Evolutionary conservation across 352 stramenopile genomes (phyloP), one percentile per base, ranked within the genome.

Genomic region (Globisporangium rhizosaccharum): DNA sequence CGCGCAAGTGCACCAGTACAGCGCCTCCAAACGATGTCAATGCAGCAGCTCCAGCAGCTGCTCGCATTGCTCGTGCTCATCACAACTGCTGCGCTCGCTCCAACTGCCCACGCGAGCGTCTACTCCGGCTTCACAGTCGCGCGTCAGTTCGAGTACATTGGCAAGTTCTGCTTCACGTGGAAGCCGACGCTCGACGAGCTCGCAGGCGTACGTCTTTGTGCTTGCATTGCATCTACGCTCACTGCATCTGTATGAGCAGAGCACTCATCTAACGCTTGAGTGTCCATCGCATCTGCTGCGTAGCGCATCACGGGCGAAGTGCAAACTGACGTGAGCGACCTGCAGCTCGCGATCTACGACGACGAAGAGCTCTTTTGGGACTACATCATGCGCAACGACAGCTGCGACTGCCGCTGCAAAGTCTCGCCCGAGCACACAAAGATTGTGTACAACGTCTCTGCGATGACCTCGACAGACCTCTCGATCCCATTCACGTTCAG

Each of bases 131-230:
- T 87, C 59, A 76, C 77, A 5, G 68, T 90, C 23, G 76, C 73
- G 45, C 69, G 73, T 11, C 79, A 93, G 68, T 91, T 88, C 66
- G 72, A 88, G 57, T 90, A 84, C 64, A 69, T 90, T 37, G 82
- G 79, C 72, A 90, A 90, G 67, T 93, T 91, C 68, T 91, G 81
- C 68, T 93, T 90, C 73, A 78, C 73, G 15, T 91, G 67, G 63
- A 75, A 65, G 51, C 64, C 68, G n/a, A 80, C 70, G 30, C 68
- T 91, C 30, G 61, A 82, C 15, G 70, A 87, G 47, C 47, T 91
- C 53, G 79, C 75, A 8, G 77, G 82, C 39, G 79, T 67, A 12
- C 7, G 50, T 36, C 11, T 61, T 3, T 28, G 4, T 25, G 36
- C 15, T 30, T 18, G 7, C 28, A 15, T 25, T 25, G 9, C 9